phyloP scores from a whole-genome alignment of 257 asterid genomes.

The Cruciata laevipes region DNA sequence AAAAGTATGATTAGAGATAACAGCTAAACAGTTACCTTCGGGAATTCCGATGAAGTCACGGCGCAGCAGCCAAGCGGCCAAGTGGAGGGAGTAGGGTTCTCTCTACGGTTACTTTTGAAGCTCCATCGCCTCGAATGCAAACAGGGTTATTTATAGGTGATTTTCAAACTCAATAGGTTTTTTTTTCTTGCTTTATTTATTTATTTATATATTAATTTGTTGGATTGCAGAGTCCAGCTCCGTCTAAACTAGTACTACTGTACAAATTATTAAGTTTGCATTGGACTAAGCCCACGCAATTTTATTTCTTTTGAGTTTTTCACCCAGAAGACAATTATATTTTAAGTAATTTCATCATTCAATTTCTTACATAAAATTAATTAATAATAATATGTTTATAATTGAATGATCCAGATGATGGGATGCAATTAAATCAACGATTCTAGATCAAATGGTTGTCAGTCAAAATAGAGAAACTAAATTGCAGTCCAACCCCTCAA shows the following conservation, averaged over 20 bases:
- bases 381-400: too few relatives aligned
- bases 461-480: too few relatives aligned
- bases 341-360: too few relatives aligned
- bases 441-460: too few relatives aligned
- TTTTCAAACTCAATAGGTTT: neutral
- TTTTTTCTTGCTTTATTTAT: too few relatives aligned
- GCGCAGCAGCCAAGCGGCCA: neutral
- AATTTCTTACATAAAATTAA: too few relatives aligned
- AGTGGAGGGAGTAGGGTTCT: slow-evolving; percentile 2
- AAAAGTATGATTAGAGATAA: neutral
- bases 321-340: too few relatives aligned
- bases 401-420: too few relatives aligned
- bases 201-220: too few relatives aligned
- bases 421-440: too few relatives aligned
- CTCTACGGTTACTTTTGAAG: slow-evolving; percentile 5
- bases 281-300: neutral
- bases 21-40: neutral
- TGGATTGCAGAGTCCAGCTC: neutral
- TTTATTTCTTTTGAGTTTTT: too few relatives aligned
- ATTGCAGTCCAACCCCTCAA: too few relatives aligned
- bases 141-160: neutral
- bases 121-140: neutral
- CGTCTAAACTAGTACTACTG: neutral
- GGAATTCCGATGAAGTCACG: neutral
- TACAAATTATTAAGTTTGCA: neutral